These are phyloP conservation scores for Fistulifera pelliculosa DNA, from an alignment of 108 stramenopile species.

Conservation along the genomic window DNA sequence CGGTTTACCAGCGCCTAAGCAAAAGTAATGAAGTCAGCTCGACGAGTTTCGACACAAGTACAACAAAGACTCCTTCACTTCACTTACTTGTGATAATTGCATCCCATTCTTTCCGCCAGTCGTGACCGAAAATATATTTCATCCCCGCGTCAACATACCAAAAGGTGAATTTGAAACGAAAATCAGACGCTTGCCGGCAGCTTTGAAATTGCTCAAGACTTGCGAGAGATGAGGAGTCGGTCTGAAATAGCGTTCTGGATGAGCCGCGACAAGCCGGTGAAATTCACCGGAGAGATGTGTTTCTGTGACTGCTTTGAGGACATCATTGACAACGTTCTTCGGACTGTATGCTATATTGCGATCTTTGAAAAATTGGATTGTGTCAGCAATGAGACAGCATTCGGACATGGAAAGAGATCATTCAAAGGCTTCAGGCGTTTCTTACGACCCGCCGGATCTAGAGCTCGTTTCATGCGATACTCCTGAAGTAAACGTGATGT, in stretches of 20 bases:
- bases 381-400: constrained; percentile 94
- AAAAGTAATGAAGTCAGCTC: neutral
- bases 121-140: constrained; percentile 82
- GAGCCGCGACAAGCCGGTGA: constrained; percentile 76
- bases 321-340: constrained; percentile 72
- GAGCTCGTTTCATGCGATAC: constrained; percentile 75
- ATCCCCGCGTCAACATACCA: constrained; percentile 93
- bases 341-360: constrained; percentile 68
- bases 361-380: constrained; percentile 86
- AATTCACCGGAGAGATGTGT: constrained; percentile 93
- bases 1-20: constrained; percentile 83
- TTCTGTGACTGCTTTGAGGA: constrained; percentile 73
- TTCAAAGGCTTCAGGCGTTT: constrained; percentile 84
- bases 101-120: constrained; percentile 83
- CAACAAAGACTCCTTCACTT: neutral
- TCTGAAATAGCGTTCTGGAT: constrained; percentile 73
- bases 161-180: constrained; percentile 86
- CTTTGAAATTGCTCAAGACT: constrained; percentile 56
- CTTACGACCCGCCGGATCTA: constrained; percentile 59
- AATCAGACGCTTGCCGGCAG: constrained; percentile 63
- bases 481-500: constrained; percentile 61
- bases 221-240: constrained; percentile 63
- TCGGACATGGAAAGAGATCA: constrained; percentile 94
- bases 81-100: constrained; percentile 44
- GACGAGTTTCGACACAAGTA: neutral